Base-by-base conservation (phyloP, 129 eudicot genomes). In the Chrysanthemum makinoi region DNA sequence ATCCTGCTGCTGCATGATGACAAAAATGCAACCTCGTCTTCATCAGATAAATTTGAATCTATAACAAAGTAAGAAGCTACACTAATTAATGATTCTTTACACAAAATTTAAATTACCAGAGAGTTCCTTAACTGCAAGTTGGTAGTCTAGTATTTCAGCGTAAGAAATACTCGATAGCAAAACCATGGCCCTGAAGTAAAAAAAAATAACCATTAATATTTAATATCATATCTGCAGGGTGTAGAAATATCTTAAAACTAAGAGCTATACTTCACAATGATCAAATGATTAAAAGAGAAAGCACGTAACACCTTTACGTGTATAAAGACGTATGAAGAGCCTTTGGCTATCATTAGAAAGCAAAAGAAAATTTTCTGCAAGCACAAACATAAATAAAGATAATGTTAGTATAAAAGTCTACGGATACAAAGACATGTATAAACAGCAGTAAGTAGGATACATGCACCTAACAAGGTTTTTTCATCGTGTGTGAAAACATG, bases 101-200 rank as follows among this genome's bases (percentile, higher is more conserved):
- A 20, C 47, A 7, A 52, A 19, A 33, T 11, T 30, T 20, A 46
- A n/a, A 69, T 57, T 89, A 89, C 98, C 98, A 77, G 82, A 81
- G 9, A 93, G 89, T 54, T 69, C 90, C 78, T 78, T 62, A 15
- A 81, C 83, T 56, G 90, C 96, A 70, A 73, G 73, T 75, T 87
- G 63, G 66, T 70, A 75, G 76, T 93, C 96, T 43, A 70, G 50
- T 63, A 93, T 85, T 82, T 93, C 98, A 75, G 85, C 70, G 73
- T 93, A 93, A 17, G 95, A 85, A 39, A 93, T 75, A 72, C 66
- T 83, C 66, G 92, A 78, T 76, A 82, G 72, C 90, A 90, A 83
- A 93, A 93, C 98, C 98, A 93, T 58, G 98, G 96, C 61, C 98
- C 98, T 93, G 84, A 63, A 65, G 66, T 11, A 62, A 77, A 35